Evolutionary conservation across 2,329 filamentous ascomycete species (phyloP), one percentile per base, ranked within the genome.

Genomic region (Plenodomus tracheiphilus): DNA sequence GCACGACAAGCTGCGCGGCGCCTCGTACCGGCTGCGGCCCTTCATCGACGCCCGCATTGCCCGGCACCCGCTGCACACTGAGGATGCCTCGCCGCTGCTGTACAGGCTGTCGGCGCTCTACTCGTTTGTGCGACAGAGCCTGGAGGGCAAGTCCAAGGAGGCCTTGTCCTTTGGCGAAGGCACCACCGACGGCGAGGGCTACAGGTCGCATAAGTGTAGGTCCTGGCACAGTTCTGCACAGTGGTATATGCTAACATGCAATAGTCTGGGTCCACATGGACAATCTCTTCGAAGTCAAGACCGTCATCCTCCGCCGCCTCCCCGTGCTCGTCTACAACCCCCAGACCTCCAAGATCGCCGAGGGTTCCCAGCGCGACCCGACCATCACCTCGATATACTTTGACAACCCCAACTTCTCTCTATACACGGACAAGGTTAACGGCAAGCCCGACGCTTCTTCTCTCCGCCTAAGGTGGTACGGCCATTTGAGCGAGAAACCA

Each of bases 241-340:
- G 13, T 16, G 21, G 40, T 19, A 8, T 15, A 13, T 53, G 54
- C 66, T 79, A 65, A 79, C 44, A 47, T 30, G 18, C 46, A 7
- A 47, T 41, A 88, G 85, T 96, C 77, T 99, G 94, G 94, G 87
- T 99, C 5, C 94, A 99, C 71, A 83, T 85, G 25, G 94, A 99
- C 65, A 97, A 99, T 74, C 79, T 97, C 21, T 85, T 97, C 60
- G 94, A 99, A 76, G 91, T 97, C 70, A 97, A 97, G 81, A 97
- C 94, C 4, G 86, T 91, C 65, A 95, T 99, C 53, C 83, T 97
- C 25, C 89, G 94, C 54, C 89, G 89, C 49, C 81, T 99, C 18
- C 94, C 94, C 1, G 85, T 95, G 22, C 85, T 99, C 15, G 87
- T 99, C 18, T 99, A 97, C 75, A 97, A 94, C 69, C 87, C 94